Percentiles rank a stretch among this genome's conserved stretches.
Evolutionary conservation across 1,284 basidiomycete species (phyloP).

Genomic region (Sporisorium graminicola): DNA sequence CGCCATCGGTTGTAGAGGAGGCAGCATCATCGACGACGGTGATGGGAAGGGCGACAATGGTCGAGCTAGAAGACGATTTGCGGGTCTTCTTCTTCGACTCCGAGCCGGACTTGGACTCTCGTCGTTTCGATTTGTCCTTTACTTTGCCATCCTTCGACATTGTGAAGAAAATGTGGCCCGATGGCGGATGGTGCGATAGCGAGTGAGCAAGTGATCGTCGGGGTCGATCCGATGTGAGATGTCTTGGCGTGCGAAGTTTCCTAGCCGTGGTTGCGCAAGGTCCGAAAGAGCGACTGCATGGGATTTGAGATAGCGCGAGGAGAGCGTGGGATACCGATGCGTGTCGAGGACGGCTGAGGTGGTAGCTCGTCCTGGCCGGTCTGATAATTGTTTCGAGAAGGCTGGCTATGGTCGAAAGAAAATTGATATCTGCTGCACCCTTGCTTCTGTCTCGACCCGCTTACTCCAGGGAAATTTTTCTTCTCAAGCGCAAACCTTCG

Average conservation of each 20-base stretch:
- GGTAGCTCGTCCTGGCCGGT: background rate
- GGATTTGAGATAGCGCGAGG: background rate
- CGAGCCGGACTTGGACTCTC: conserved; percentile 23
- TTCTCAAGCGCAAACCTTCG: background rate
- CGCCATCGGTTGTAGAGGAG: background rate
- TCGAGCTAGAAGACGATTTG: conserved; percentile 24
- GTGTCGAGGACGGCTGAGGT: background rate
- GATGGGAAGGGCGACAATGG: background rate
- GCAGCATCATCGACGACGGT: conserved; percentile 8
- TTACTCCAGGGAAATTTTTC: conserved; percentile 34
- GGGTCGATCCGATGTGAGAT: background rate
- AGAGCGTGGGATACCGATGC: background rate
- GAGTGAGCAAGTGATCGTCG: background rate
- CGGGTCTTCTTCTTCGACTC: conserved; percentile 37
- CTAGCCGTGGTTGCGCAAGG: background rate
- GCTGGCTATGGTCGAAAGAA: background rate
- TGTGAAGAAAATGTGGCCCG: background rate
- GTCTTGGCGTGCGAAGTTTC: background rate
- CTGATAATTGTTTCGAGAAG: background rate
- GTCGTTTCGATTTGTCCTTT: conserved; percentile 41
- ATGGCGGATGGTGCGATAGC: background rate
- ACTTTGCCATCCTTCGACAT: conserved; percentile 48
- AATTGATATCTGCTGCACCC: conserved; percentile 32
- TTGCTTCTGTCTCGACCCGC: too few species aligned
- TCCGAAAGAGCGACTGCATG: background rate